Evolutionary conservation across 257 asterid species (phyloP), one percentile per base, ranked within the genome.

Genomic region (Verbascum thapsus): DNA sequence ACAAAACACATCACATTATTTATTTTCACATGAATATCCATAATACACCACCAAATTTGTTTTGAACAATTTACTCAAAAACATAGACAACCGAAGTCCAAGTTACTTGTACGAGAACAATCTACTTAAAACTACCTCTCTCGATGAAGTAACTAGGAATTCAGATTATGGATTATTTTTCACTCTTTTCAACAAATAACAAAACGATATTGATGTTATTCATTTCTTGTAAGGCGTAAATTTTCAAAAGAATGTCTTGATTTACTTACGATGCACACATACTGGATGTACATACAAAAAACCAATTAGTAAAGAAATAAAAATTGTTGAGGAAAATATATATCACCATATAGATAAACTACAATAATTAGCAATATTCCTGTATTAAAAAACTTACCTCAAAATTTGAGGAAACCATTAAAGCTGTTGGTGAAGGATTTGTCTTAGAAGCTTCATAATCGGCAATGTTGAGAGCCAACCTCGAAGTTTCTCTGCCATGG

Each of bases 381-480:
- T 22, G 32, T 62, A 70, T 44, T 13, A 55, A 71, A 45, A 37
- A n/a, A n/a, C n/a, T n/a, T 84, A 92, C 99, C 96, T 92, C 97
- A 81, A 92, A 89, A 76, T 90, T 92, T 19, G 99, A 92, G 77
- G 97, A 92, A 67, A 92, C 94, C 35, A 79, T 76, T 81, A 92
- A 85, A 66, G 88, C 68, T 60, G 88, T 58, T 23, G 91, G 67
- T 22, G 77, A 17, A 19, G 59, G 74, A 81, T 69, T 77, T 74
- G 66, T 74, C 82, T 78, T 92, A 58, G 81, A 78, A 79, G 81
- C 81, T 71, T 92, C 99, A 61, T 69, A 38, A 42, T 92, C 96
- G 22, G 84, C 75, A 66, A 69, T 44, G 69, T 74, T 87, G 72
- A 81, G 77, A 50, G 83, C 75, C 63, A 77, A 50, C 77, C 84